Evolutionary conservation across 225 moss, liverwort and hornwort species (phyloP), one percentile per base, ranked within the genome.

Genomic region (Anthoceros angustus): DNA sequence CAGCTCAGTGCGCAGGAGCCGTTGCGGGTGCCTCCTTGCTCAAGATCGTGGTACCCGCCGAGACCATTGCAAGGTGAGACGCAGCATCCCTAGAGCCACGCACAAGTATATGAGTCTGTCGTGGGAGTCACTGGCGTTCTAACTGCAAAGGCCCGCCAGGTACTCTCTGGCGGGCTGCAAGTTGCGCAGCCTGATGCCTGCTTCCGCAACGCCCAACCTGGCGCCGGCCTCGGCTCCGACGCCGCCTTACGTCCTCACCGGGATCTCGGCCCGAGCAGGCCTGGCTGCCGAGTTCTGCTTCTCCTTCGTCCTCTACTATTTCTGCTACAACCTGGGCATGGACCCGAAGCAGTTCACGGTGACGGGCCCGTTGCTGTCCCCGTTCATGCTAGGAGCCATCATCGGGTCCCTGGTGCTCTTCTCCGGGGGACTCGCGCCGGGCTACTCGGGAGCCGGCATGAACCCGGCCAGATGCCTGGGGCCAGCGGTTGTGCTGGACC

Each of bases 401-500:
- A 74, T 82, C 0, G 78, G 75, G 0, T 4, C 77, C 45, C 70
- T 77, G 0, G 78, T 82, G 71, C 82, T 75, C 25, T 73, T 69
- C 2, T 80, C 69, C 0, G 78, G 69, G 0, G 46, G 39, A 0
- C 11, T 85, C 0, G 9, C 41, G 0, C 0, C 64, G 0, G 85
- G 82, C 0, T 85, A 78, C 7, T 75, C 77, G n/a, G 85, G 85
- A 0, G 78, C 80, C 0, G 85, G 76, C 9, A 72, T 85, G 7
- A 85, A 76, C 18, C 82, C 85, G 0, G 82, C 26, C 9, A 62
- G 85, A 8, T 85, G 85, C 9, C 75, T 85, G 5, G 85, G 85
- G 9, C 85, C 85, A 0, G 85, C 85, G 0, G 80, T 82, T 23
- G 85, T 63, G 15, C 2, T 85, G 10, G 78, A 80, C 6, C 77